Base-by-base conservation (phyloP, 164 flowering plant species). In the Stephania yunnanensis region DNA sequence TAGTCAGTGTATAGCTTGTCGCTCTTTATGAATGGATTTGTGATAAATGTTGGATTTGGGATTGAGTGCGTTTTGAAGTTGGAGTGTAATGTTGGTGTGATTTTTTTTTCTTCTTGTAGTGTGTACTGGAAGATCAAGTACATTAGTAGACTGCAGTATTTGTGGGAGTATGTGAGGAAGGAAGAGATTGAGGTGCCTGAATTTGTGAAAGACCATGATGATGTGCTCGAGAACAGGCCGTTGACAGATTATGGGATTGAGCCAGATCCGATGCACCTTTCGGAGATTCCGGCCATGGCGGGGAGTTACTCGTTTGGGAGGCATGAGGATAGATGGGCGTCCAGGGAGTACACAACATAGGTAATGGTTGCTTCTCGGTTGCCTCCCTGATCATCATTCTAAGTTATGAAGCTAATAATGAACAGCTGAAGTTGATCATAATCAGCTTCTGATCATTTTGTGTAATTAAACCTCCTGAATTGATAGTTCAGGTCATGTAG, bases 241-340 rank as follows among this genome's bases (percentile, higher is more conserved):
- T 83, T 95, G 22, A 95, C 97, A 11, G 97, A 95, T 83, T 95
- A 95, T 78, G 97, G 98, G 17, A 92, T 93, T 70, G 97, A 95
- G 83, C 97, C 95, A 1, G 97, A 91, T 75, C 89, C 90, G 64
- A 80, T 89, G 29, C 88, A 87, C 78, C 71, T 93, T 17, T 82
- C 85, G 8, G 96, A 85, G 81, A 74, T 85, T 50, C 92, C 92
- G 45, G 22, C 86, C 15, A 70, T 85, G 42, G 74, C 84, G 31
- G 74, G 85, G 46, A 25, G 66, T 61, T 82, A 79, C 77, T 78
- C 96, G 30, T 78, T 84, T 73, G 90, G 90, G 42, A 88, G 93
- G 86, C 81, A 87, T 64, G 91, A 91, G 42, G 86, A 87, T 7
- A 87, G 89, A 80, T 92, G 92, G 93, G 52, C 78, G 70, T 78